phyloP scores from a whole-genome alignment of 2,329 filamentous ascomycete species.

The Sporothrix pseudoabietina region DNA sequence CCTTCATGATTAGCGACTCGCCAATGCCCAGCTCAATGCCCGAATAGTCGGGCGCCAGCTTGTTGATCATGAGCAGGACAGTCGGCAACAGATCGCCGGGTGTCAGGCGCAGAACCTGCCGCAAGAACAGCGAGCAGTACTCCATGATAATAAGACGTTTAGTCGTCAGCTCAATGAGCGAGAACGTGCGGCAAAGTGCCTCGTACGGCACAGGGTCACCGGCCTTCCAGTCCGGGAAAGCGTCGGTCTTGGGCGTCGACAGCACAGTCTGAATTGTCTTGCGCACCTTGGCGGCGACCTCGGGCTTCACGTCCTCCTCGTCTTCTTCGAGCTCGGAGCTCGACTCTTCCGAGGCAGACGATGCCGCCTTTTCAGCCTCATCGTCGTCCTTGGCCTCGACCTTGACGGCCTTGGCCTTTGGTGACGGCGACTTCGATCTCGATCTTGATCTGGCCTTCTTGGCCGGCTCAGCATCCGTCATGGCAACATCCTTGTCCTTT shows the following conservation, averaged over 20 bases:
- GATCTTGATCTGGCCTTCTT: constrained; percentile 47
- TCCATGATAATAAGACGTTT: constrained; percentile 87
- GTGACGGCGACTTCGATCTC: not conserved
- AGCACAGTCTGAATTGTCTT: constrained; percentile 84
- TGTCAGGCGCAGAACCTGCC: constrained; percentile 89
- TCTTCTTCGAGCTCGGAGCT: constrained; percentile 43
- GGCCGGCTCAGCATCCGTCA: not conserved
- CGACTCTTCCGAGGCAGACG: constrained; percentile 48
- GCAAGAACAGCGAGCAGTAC: constrained; percentile 86
- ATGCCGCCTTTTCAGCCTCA: constrained; percentile 42
- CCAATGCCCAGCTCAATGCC: constrained; percentile 98
- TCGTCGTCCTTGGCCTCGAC: constrained; percentile 57
- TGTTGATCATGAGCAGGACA: constrained; percentile 95
- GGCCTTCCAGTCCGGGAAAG: constrained; percentile 93
- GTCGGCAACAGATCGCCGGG: constrained; percentile 85
- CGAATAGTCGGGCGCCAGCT: constrained; percentile 92
- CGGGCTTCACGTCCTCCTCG: constrained; percentile 57
- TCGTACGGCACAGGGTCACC: constrained; percentile 91
- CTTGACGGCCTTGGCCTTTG: constrained; percentile 35
- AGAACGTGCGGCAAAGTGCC: constrained; percentile 91
- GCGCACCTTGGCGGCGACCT: constrained; percentile 75
- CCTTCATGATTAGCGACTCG: constrained; percentile 98
- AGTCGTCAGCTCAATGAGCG: constrained; percentile 89
- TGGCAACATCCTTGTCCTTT: not conserved
- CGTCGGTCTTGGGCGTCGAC: constrained; percentile 72